Base-by-base conservation (phyloP, 495 filamentous ascomycete genomes). In the Niebla homalea region DNA sequence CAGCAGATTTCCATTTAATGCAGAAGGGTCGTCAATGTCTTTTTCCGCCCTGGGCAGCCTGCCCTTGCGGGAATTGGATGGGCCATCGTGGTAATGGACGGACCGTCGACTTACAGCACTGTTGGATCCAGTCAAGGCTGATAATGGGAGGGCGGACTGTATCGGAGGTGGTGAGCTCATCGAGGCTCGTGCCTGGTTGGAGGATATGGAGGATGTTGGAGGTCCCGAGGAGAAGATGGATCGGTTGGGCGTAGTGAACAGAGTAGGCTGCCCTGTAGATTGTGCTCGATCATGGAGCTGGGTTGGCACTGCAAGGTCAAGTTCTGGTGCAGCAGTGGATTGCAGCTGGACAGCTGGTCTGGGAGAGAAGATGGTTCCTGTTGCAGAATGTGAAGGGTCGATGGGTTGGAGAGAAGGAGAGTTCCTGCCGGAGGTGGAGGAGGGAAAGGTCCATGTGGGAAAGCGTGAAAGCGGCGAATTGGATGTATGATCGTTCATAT, bases 211-310 rank as follows among this genome's bases (percentile, higher is more conserved):
- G 21, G 63, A 60, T 12, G 63, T 65, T 8, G 64, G 64, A 38
- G 64, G 63, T 22, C 63, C 63, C 5, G 63, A 62, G n/a, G 63
- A 59, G 54, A 67, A 66, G 46, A 67, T 66, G 16, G 64, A 66
- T 12, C 62, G 55, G 36, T 49, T 57, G 16, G 64, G 61, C 12
- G 62, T 61, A 41, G 58, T 66, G 54, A 65, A 65, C 14, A 65
- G 52, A 3, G 58, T 51, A 2, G 54, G 32, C 37, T 65, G 60
- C 20, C 37, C 46, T 3, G 49, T 46, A 29, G 51, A 38, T 47
- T 49, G 36, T 3, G 45, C 21, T 20, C 50, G 46, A 23, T 36
- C 45, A 38, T 43, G n/a, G 36, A 25, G 19, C 36, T 50, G 44
- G 36, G 23, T 48, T 25, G 59, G 32, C 42, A 49, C 26, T 14